These are phyloP conservation scores for Coemansia sp. DNA, from an alignment of 192 early-diverging fungal species.

Conservation along the genomic window DNA sequence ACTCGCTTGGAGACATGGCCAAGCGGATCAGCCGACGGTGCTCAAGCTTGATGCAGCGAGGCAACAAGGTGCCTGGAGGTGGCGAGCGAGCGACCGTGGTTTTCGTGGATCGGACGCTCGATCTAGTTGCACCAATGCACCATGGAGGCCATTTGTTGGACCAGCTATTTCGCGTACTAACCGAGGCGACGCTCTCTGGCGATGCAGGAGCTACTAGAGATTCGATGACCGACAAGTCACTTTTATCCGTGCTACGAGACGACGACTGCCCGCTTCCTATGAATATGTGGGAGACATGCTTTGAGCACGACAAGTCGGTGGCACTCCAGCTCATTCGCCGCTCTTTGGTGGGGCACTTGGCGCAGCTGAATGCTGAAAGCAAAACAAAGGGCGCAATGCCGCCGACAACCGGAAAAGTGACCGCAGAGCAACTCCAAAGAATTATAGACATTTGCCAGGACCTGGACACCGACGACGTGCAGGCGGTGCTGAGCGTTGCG, in stretches of 20 bases:
- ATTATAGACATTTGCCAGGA: conserved; percentile 6
- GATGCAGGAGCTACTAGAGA: not conserved
- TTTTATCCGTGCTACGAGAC: conserved; percentile 15
- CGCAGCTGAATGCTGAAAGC: not conserved
- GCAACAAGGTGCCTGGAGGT: not conserved
- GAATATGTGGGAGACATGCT: conserved; percentile 26
- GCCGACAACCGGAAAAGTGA: conserved; percentile 9
- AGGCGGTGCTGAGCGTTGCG: conserved; percentile 7
- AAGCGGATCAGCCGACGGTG: conserved; percentile 26
- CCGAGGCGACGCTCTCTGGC: too few relatives aligned
- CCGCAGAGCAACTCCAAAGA: conserved; percentile 17
- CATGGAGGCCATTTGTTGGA: conserved; percentile 31
- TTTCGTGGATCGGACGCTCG: conserved; percentile 34
- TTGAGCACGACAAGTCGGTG: conserved; percentile 25
- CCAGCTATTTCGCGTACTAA: conserved; percentile 17
- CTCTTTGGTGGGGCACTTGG: conserved; percentile 6
- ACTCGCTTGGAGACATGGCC: conserved; percentile 32
- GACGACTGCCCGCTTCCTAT: not conserved
- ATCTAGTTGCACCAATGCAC: conserved; percentile 31
- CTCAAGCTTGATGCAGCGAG: conserved; percentile 14
- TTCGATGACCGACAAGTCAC: not conserved
- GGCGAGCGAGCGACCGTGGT: conserved; percentile 11
- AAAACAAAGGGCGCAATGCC: not conserved
- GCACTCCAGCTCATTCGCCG: conserved; percentile 37
- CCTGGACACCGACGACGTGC: not conserved